Conservation (phyloP, 106 monocot species). For the Dioscorea alata region DNA sequence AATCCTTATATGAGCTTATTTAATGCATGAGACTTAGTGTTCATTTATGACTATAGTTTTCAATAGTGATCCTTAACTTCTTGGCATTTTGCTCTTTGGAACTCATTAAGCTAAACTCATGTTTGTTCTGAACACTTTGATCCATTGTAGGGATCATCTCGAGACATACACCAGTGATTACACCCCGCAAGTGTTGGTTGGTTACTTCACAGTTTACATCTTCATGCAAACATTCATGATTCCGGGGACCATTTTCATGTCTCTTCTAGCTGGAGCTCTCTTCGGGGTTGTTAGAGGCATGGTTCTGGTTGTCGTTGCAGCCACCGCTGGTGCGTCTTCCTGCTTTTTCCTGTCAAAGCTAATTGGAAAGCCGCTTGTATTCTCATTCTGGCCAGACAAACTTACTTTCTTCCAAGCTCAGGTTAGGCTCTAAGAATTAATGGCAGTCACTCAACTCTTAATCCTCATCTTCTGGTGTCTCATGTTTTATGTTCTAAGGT, state of each 20-base stretch:
- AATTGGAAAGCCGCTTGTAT: conserved; percentile 80
- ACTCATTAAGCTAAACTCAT: no score
- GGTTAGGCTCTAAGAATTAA: conserved; percentile 20
- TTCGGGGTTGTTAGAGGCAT: conserved; percentile 74
- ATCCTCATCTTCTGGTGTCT: no score
- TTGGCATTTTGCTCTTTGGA: no score
- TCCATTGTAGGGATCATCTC: conserved; percentile 69
- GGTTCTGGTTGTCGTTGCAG: conserved; percentile 85
- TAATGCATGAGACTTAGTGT: no score
- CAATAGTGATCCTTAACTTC: no score
- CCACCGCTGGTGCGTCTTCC: conserved; percentile 92
- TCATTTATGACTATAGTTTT: no score
- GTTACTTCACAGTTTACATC: conserved; percentile 85
- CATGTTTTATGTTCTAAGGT: no score
- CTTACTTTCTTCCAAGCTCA: conserved; percentile 76
- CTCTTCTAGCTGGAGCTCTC: conserved; percentile 88
- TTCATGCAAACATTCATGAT: conserved; percentile 99
- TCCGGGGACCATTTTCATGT: conserved; percentile 99
- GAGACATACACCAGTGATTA: conserved; percentile 83
- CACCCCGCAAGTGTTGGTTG: conserved; percentile 82
- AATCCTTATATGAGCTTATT: no score
- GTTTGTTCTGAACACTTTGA: no score
- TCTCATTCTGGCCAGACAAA: conserved; percentile 95
- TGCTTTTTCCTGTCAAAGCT: conserved; percentile 91
- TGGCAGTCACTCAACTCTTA: no score